Conservation (phyloP, 257 asterid genomes). For the Rubia yunnanensis region DNA sequence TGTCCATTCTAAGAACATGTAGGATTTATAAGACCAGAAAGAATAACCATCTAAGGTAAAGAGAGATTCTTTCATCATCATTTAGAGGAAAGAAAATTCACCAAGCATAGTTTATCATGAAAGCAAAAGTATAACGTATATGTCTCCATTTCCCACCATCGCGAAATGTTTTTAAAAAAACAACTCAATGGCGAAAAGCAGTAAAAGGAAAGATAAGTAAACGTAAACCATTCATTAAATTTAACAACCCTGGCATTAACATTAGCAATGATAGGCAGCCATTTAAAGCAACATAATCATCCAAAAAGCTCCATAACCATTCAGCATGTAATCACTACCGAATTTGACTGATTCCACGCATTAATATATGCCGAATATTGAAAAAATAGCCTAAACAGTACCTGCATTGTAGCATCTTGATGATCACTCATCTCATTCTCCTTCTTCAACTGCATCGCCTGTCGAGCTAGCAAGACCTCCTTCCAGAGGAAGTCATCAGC, state of each 20-base stretch:
- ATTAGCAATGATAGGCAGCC: background rate
- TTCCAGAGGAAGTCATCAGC: slow-evolving; percentile 58
- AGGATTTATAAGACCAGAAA: background rate
- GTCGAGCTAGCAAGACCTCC: slow-evolving; percentile 56
- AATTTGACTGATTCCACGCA: background rate
- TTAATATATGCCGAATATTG: background rate
- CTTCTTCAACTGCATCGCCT: slow-evolving; percentile 35
- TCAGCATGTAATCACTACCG: background rate
- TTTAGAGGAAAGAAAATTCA: background rate
- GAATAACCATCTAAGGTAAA: background rate
- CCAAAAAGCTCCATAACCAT: background rate
- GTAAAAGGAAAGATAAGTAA: background rate
- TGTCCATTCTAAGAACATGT: background rate
- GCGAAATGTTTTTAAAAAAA: background rate
- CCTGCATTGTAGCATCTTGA: slow-evolving; percentile 48
- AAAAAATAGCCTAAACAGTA: background rate
- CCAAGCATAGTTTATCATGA: background rate
- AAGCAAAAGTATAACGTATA: background rate
- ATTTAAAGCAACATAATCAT: background rate
- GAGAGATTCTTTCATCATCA: background rate
- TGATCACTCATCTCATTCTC: slow-evolving; percentile 38
- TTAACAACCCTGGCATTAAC: background rate
- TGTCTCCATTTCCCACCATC: background rate
- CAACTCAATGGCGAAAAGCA: background rate
- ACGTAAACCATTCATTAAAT: background rate